Base-by-base conservation (phyloP, 108 stramenopile genomes). In the Nitzschia sp. region DNA sequence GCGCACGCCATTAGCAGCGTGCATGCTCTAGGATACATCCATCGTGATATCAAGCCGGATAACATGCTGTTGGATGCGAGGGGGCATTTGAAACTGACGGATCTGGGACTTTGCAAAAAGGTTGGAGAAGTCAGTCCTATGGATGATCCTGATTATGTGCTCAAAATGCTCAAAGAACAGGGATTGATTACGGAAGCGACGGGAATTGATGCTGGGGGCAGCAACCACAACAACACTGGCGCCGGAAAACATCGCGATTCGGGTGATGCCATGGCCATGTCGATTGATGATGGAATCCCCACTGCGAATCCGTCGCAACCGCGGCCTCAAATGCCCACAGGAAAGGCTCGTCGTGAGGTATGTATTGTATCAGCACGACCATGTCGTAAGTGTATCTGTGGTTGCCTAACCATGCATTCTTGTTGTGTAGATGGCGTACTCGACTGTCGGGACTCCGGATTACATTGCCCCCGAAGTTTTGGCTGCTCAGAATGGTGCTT, bases 401-500 rank as follows among this genome's bases (percentile, higher is more conserved):
- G 19, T 24, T 13, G 45, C 13, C 17, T 46, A 17, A 9, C n/a
- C n/a, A n/a, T n/a, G n/a, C n/a, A n/a, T 31, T 13, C 27, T 57
- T 28, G 5, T 29, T 29, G 5, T 57, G 27, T 64, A 82, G 76
- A 95, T 98, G 68, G 99, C 98, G 0, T 98, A 96, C 72, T 96
- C 96, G 19, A 99, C 98, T 0, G 98, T 98, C 19, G 99, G 99
- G 0, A 99, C 99, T 24, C 98, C 98, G 3, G 99, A 99, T 72
- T 99, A 99, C 84, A 99, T 99, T 71, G 98, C 98, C 6, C 98
- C 98, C 9, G 99, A 99, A 69, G 99, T 98, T 29, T 81, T 99
- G 55, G 93, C 93, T 11, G 93, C 92, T 26, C 95, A 95, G 62
- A 94, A 94, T 72, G 95, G 97, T 67, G 87, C 90, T 46, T 90